A percentile compares a stretch with the other conserved stretches of the same genome.
Conservation (phyloP, 768 basidiomycete species). For the Boletales sp. region DNA sequence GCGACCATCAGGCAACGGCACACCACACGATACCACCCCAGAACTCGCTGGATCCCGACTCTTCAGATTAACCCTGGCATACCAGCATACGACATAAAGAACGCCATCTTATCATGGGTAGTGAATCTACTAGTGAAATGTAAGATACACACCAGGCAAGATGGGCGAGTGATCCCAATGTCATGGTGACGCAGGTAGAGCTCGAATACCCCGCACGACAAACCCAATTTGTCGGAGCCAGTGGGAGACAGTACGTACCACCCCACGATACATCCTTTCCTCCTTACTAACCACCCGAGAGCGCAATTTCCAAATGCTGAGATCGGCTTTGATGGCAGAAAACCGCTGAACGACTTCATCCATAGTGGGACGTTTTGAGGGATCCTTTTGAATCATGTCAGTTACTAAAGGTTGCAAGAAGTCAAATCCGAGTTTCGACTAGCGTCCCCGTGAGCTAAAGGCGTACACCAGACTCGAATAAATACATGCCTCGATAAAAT, state of each 20-base stretch:
- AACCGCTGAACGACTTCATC: conserved; percentile 34
- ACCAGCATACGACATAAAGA: no score
- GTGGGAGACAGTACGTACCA: conserved; percentile 11
- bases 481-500: conserved; percentile 33
- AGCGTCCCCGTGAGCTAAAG: not conserved
- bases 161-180: no score
- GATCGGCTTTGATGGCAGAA: conserved; percentile 10
- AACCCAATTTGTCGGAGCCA: conserved; percentile 25
- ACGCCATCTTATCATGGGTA: no score
- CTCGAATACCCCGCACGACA: conserved; percentile 12
- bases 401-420: conserved; percentile 34
- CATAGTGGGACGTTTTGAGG: conserved; percentile 35
- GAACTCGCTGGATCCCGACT: conserved; percentile 85
- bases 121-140: no score
- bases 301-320: conserved; percentile 26
- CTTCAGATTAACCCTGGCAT: no score
- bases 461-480: not conserved
- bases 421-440: conserved; percentile 12
- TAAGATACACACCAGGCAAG: no score
- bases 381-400: conserved; percentile 39
- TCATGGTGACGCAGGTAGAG: conserved; percentile 11
- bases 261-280: not conserved
- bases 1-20: conserved; percentile 86
- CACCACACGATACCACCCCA: conserved; percentile 88
- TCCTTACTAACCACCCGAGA: conserved; percentile 19